These are phyloP conservation scores for Sclerotinia borealis DNA, from an alignment of 2,329 filamentous ascomycete species.

Conservation along the genomic window DNA sequence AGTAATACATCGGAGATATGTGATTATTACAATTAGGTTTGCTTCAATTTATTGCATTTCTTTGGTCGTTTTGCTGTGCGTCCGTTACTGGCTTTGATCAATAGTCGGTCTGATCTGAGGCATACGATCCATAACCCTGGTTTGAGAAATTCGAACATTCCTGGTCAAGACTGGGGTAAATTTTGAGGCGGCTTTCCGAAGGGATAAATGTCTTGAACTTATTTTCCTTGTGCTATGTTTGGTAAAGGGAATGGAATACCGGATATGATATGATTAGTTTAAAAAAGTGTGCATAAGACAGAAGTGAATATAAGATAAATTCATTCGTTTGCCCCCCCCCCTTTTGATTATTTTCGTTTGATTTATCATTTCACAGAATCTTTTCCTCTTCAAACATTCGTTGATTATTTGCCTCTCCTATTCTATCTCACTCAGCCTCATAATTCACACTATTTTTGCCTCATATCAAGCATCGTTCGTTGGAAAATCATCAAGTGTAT, in stretches of 20 bases:
- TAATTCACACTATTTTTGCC: background rate
- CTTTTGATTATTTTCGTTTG: background rate
- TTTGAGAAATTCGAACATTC: slow-evolving; percentile 15
- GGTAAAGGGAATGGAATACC: slow-evolving; percentile 2
- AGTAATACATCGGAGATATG: slow-evolving; percentile 1
- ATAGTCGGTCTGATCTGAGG: background rate
- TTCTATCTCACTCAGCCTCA: background rate
- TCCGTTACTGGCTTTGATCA: slow-evolving; percentile 3
- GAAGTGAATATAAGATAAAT: slow-evolving; percentile 12
- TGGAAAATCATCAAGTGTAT: slow-evolving; percentile 11
- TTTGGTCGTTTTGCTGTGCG: slow-evolving; percentile 2
- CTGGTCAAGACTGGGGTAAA: slow-evolving; percentile 14
- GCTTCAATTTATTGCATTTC: background rate
- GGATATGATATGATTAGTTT: slow-evolving; percentile 11
- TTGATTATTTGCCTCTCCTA: background rate
- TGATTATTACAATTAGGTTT: background rate
- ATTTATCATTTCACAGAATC: background rate
- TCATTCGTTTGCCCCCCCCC: slow-evolving; percentile 11
- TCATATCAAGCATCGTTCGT: slow-evolving; percentile 4
- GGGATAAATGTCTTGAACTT: slow-evolving; percentile 24
- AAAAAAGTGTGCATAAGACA: slow-evolving; percentile 5
- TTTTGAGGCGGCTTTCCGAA: slow-evolving; percentile 18
- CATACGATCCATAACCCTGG: background rate
- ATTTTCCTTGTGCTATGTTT: slow-evolving; percentile 9
- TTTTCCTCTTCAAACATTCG: background rate